Percentiles rank a stretch among this genome's conserved stretches.
phyloP scores from a whole-genome alignment of 768 basidiomycete species.

The Antrodiella citrinella region DNA sequence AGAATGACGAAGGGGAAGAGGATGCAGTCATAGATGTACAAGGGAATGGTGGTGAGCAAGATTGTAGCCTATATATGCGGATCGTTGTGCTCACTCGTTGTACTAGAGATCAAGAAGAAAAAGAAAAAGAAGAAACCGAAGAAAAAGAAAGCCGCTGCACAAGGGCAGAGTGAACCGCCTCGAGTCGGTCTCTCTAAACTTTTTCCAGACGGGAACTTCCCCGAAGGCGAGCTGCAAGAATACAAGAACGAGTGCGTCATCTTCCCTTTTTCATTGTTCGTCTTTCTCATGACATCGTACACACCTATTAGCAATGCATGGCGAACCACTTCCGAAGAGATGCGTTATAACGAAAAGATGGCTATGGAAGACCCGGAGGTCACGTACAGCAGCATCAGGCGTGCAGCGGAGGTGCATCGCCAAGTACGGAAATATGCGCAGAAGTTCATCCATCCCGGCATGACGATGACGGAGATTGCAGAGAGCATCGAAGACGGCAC shows the following conservation, averaged over 20 bases:
- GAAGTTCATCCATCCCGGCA: slow-evolving; percentile 81
- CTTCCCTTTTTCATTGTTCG: not conserved
- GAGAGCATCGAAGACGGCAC: slow-evolving; percentile 90
- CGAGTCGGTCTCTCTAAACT: slow-evolving; percentile 83
- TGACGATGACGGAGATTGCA: slow-evolving; percentile 91
- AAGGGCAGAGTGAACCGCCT: slow-evolving; percentile 83
- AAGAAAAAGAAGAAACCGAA: slow-evolving; percentile 95
- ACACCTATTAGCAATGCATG: slow-evolving; percentile 67
- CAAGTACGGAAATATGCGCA: slow-evolving; percentile 80
- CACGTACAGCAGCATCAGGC: slow-evolving; percentile 85
- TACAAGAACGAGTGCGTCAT: slow-evolving; percentile 84
- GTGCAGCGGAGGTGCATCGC: slow-evolving; percentile 93
- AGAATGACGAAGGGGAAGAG: slow-evolving; percentile 16
- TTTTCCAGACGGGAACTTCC: slow-evolving; percentile 80
- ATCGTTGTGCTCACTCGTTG: not conserved
- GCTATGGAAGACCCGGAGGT: slow-evolving; percentile 72
- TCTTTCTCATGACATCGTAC: slow-evolving; percentile 28
- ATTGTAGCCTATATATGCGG: not conserved
- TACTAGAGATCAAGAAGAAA: slow-evolving; percentile 43
- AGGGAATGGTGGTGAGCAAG: slow-evolving; percentile 11
- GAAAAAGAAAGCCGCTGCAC: slow-evolving; percentile 72
- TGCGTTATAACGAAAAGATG: slow-evolving; percentile 71
- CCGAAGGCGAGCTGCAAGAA: slow-evolving; percentile 84
- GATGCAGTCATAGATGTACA: slow-evolving; percentile 16
- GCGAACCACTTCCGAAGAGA: slow-evolving; percentile 88